phyloP scores from a whole-genome alignment of 1,284 basidiomycete genomes.

The Ceraceosorus guamensis region DNA sequence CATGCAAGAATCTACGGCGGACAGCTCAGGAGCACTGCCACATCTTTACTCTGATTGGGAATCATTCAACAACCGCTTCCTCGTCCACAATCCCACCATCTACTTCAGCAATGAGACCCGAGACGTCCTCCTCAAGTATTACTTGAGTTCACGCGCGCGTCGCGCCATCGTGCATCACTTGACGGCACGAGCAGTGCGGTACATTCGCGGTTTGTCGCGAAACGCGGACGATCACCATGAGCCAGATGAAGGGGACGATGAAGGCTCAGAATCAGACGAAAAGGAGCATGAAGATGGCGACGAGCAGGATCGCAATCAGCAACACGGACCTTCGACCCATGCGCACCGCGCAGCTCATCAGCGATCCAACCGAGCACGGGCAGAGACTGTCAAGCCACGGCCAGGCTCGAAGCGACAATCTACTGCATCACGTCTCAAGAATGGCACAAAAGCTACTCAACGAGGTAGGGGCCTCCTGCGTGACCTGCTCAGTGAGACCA shows the following conservation, averaged over 20 bases:
- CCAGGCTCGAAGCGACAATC: no score
- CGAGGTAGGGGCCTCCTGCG: conserved; percentile 37
- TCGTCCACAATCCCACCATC: conserved; percentile 78
- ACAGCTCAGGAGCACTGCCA: conserved; percentile 11
- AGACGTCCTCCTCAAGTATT: conserved; percentile 80
- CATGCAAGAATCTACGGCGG: not conserved
- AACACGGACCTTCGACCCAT: conserved; percentile 10
- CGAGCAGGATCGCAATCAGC: conserved; percentile 10
- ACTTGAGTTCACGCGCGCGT: conserved; percentile 70
- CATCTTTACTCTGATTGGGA: conserved; percentile 64
- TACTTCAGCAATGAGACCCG: conserved; percentile 72
- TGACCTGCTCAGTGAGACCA: conserved; percentile 41
- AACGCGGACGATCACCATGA: conserved; percentile 12
- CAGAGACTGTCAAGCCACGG: no score
- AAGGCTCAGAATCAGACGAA: no score
- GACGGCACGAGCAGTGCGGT: conserved; percentile 58
- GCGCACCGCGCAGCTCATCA: no score
- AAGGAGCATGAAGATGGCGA: conserved; percentile 4
- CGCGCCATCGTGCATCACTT: conserved; percentile 76
- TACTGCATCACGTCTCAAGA: no score
- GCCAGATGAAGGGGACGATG: conserved; percentile 10
- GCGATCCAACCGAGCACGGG: not conserved
- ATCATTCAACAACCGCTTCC: conserved; percentile 81
- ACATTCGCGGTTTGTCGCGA: conserved; percentile 35
- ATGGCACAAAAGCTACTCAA: no score